phyloP scores from a whole-genome alignment of 116 monocot species.

The Dioscorea cayenensis region DNA sequence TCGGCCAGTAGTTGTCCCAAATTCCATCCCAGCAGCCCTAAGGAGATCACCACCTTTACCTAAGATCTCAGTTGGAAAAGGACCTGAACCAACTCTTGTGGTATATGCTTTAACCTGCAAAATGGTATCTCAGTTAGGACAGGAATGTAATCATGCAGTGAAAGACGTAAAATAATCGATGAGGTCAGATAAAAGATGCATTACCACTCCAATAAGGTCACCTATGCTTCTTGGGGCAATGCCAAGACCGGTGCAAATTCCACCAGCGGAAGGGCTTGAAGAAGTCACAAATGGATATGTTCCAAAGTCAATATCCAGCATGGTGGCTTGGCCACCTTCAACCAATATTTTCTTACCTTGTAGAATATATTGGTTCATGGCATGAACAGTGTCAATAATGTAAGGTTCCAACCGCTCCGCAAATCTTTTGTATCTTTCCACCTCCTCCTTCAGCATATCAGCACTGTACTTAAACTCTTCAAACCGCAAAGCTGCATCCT shows the following conservation, averaged over 20 bases:
- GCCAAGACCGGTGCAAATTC: slow-evolving; percentile 92
- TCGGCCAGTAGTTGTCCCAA: slow-evolving; percentile 90
- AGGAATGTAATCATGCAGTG: neutral
- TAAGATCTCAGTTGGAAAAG: slow-evolving; percentile 88
- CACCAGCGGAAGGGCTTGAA: slow-evolving; percentile 95
- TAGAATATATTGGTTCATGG: slow-evolving; percentile 57
- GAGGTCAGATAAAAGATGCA: neutral
- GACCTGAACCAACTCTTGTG: slow-evolving; percentile 87
- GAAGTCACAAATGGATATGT: slow-evolving; percentile 98
- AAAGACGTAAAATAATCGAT: slow-evolving; percentile 1
- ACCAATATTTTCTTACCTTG: slow-evolving; percentile 88
- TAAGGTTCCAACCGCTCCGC: slow-evolving; percentile 74
- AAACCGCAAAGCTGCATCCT: slow-evolving; percentile 76
- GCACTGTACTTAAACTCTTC: slow-evolving; percentile 48
- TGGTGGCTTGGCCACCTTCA: slow-evolving; percentile 97
- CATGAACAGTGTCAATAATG: slow-evolving; percentile 72
- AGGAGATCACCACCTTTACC: slow-evolving; percentile 75
- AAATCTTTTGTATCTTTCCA: slow-evolving; percentile 79
- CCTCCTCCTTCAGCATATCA: slow-evolving; percentile 60
- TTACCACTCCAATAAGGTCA: slow-evolving; percentile 94
- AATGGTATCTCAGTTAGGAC: slow-evolving; percentile 14
- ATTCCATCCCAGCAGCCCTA: slow-evolving; percentile 83
- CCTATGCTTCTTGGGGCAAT: slow-evolving; percentile 78
- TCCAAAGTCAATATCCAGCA: slow-evolving; percentile 97
- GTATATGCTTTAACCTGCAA: slow-evolving; percentile 92